A percentile compares a stretch with the other conserved stretches of the same genome.
Conservation (phyloP, 106 monocot species). For the Allium sativum region DNA sequence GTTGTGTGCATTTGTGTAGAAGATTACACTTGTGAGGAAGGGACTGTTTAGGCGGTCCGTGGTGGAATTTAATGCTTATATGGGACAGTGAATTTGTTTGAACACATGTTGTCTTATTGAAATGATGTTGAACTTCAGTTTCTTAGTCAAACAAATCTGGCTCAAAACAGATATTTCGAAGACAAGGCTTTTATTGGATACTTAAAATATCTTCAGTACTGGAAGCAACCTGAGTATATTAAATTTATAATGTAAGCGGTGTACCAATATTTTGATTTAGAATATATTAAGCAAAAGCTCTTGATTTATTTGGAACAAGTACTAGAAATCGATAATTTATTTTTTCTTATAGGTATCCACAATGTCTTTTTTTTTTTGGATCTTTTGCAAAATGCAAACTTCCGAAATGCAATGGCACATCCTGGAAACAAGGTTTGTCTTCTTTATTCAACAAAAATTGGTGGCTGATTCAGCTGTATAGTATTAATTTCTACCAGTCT, state of each 20-base stretch:
- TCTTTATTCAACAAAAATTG: not conserved
- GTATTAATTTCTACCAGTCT: too few relatives aligned
- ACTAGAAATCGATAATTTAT: not conserved
- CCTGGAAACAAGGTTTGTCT: constrained; percentile 77
- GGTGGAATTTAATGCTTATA: too few relatives aligned
- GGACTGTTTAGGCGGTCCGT: too few relatives aligned
- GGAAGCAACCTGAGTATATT: constrained; percentile 81
- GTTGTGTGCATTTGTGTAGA: too few relatives aligned
- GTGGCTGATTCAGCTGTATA: not conserved
- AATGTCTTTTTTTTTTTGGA: constrained; percentile 98
- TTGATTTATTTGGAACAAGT: too few relatives aligned
- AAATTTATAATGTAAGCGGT: constrained; percentile 84
- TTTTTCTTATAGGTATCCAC: constrained; percentile 73
- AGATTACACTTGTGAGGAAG: too few relatives aligned
- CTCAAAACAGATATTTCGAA: constrained; percentile 94
- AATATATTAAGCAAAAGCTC: not conserved
- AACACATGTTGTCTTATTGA: too few relatives aligned
- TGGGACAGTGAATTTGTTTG: too few relatives aligned
- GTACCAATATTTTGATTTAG: not conserved
- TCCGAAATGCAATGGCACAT: constrained; percentile 99
- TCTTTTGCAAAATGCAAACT: constrained; percentile 88
- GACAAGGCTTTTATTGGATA: constrained; percentile 98
- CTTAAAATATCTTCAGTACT: constrained; percentile 91
- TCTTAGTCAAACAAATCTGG: constrained; percentile 45
- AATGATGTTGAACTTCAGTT: not conserved